Evolutionary conservation across 805 yeast genomes (phyloP).

Genomic region (Lipomyces oligophaga): DNA sequence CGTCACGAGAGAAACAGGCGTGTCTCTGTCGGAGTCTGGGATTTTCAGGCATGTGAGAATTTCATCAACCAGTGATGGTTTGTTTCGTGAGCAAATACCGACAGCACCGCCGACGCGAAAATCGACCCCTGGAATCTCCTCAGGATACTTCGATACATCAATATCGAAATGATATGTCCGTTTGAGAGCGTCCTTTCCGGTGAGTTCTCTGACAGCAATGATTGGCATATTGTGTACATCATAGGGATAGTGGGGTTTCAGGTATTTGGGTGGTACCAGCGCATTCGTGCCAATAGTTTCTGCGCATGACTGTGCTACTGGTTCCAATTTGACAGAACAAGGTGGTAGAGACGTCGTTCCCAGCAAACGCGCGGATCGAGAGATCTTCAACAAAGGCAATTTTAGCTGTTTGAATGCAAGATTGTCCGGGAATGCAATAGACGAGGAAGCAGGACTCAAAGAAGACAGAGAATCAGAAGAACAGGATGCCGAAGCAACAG

Average conservation of each 20-base stretch:
- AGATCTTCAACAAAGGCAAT: constrained; percentile 6
- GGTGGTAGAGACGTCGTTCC: constrained; percentile 3
- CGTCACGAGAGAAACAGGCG: constrained; percentile 20
- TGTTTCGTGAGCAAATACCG: constrained; percentile 34
- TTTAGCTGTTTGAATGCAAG: constrained; percentile 7
- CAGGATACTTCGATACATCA: constrained; percentile 32
- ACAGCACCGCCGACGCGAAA: constrained; percentile 35
- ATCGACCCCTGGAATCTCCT: constrained; percentile 31
- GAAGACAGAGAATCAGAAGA: background rate
- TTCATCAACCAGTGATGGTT: constrained; percentile 23
- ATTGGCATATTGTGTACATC: constrained; percentile 29
- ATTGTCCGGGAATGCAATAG: constrained; percentile 9
- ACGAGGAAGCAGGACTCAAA: background rate
- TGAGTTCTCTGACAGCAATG: constrained; percentile 27
- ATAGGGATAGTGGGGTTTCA: constrained; percentile 32
- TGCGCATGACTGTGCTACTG: background rate
- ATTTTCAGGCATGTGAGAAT: constrained; percentile 19
- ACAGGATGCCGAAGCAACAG: background rate
- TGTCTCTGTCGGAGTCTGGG: constrained; percentile 10
- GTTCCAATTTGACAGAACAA: background rate
- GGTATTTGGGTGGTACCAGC: constrained; percentile 23
- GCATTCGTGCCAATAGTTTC: constrained; percentile 1
- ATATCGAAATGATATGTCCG: constrained; percentile 33
- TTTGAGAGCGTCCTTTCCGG: constrained; percentile 29
- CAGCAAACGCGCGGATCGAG: constrained; percentile 9